These are phyloP conservation scores for Debaryomycetaceae sp. DNA, from an alignment of 1,139 yeast genomes.

Conservation along the genomic window DNA sequence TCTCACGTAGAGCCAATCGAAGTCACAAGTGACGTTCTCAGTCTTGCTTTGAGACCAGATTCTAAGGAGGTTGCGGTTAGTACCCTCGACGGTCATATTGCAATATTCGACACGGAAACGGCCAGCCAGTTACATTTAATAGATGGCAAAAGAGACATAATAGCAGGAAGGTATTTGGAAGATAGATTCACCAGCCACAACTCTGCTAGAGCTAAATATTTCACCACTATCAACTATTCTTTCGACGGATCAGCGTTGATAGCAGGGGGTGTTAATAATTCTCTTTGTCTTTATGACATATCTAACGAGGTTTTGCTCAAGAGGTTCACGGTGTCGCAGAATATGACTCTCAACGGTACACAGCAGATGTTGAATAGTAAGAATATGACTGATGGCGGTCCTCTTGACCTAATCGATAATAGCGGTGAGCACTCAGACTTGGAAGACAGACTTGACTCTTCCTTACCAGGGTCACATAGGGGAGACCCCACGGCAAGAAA, in stretches of 20 bases:
- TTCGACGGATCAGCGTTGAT: constrained; percentile 85
- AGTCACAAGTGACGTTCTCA: constrained; percentile 78
- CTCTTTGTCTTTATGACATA: constrained; percentile 87
- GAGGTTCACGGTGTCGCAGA: constrained; percentile 79
- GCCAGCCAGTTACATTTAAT: constrained; percentile 80
- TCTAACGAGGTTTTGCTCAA: constrained; percentile 80
- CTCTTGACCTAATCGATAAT: constrained; percentile 75
- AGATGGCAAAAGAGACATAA: constrained; percentile 82
- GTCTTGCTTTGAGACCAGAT: constrained; percentile 85
- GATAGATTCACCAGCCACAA: constrained; percentile 82
- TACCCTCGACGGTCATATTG: constrained; percentile 83
- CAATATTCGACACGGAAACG: constrained; percentile 77
- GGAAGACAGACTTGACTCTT: constrained; percentile 73
- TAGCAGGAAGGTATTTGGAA: constrained; percentile 80
- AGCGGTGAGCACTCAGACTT: constrained; percentile 84
- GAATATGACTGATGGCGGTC: constrained; percentile 81
- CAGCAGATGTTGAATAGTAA: constrained; percentile 73
- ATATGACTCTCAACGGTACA: constrained; percentile 92
- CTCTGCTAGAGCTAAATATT: constrained; percentile 79
- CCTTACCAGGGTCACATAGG: constrained; percentile 83
- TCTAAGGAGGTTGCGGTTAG: constrained; percentile 86
- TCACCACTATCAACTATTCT: constrained; percentile 78
- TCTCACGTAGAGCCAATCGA: constrained; percentile 90
- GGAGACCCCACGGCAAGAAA: constrained; percentile 86
- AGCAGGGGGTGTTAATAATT: constrained; percentile 92